Conservation (phyloP, 352 stramenopile genomes). For the Globisporangium nunn region DNA sequence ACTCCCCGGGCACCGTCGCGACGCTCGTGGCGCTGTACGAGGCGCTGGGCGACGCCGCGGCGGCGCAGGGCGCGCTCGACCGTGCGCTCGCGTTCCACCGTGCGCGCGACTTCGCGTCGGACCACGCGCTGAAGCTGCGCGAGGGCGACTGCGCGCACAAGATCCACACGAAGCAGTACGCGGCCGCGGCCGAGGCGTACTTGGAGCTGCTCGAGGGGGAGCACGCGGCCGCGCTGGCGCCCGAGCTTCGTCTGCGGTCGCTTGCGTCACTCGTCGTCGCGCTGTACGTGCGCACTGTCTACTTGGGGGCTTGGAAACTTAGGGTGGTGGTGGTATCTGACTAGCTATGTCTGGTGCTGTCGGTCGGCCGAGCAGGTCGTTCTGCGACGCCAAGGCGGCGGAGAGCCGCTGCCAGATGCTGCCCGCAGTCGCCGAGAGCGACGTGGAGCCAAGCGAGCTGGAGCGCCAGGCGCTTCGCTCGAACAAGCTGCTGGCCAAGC, state of each 20-base stretch:
- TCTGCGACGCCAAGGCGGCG: conserved; percentile 59
- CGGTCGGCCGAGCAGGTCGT: conserved; percentile 32
- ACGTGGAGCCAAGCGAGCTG: conserved; percentile 49
- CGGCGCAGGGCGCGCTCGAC: conserved; percentile 46
- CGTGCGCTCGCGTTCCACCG: conserved; percentile 46
- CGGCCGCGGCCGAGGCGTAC: conserved; percentile 54
- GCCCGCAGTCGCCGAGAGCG: conserved; percentile 44
- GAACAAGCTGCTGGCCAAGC: conserved; percentile 52
- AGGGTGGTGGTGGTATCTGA: no score
- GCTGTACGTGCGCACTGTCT: conserved; percentile 30
- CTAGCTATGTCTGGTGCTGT: no score
- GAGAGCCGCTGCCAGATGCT: conserved; percentile 60
- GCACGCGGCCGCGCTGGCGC: conserved; percentile 44
- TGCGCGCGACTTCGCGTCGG: conserved; percentile 41
- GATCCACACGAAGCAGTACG: conserved; percentile 73
- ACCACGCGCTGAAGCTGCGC: conserved; percentile 59
- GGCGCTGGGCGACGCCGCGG: conserved; percentile 38
- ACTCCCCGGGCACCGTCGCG: conserved; percentile 70
- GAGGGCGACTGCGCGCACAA: conserved; percentile 78
- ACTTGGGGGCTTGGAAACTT: no score
- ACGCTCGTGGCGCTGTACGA: conserved; percentile 76
- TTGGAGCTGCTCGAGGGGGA: conserved; percentile 63
- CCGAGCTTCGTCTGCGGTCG: conserved; percentile 64
- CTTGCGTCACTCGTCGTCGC: conserved; percentile 71
- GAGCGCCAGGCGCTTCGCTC: conserved; percentile 57